phyloP scores from a whole-genome alignment of 75 land plant genomes.

The Picea glauca region DNA sequence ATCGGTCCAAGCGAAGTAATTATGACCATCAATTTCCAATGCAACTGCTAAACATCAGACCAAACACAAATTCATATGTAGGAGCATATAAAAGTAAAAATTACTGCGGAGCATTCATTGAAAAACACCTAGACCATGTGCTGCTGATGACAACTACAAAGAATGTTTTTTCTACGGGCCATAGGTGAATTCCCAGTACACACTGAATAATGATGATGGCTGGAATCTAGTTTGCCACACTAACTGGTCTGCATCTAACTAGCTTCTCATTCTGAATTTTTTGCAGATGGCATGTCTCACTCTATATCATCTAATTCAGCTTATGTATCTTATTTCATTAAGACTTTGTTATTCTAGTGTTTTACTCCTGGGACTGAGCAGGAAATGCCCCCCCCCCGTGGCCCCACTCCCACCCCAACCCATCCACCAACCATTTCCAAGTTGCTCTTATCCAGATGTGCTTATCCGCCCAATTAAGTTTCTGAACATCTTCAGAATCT shows the following conservation, averaged over 20 bases:
- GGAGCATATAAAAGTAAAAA: neutral
- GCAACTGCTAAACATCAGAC: neutral
- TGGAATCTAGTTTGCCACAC: neutral
- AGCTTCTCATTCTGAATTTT: neutral
- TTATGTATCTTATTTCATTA: no score
- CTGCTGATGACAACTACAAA: neutral
- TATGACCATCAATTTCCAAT: no score
- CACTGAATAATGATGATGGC: neutral
- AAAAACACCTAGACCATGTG: neutral
- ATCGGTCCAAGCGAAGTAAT: neutral
- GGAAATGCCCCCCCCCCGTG: no score
- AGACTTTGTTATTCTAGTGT: no score
- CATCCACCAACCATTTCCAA: neutral
- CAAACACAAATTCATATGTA: neutral
- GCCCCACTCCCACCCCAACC: no score
- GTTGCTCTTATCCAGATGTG: neutral
- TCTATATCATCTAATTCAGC: neutral
- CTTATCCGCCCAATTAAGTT: neutral
- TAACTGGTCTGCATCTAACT: neutral
- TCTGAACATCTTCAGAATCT: neutral
- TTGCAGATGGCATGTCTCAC: neutral
- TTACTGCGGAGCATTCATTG: neutral
- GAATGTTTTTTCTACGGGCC: neutral
- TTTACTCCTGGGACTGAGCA: no score
- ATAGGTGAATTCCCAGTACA: neutral